Evolutionary conservation across 2,329 filamentous ascomycete genomes (phyloP).

Genomic region (Hypomyces rosellus): DNA sequence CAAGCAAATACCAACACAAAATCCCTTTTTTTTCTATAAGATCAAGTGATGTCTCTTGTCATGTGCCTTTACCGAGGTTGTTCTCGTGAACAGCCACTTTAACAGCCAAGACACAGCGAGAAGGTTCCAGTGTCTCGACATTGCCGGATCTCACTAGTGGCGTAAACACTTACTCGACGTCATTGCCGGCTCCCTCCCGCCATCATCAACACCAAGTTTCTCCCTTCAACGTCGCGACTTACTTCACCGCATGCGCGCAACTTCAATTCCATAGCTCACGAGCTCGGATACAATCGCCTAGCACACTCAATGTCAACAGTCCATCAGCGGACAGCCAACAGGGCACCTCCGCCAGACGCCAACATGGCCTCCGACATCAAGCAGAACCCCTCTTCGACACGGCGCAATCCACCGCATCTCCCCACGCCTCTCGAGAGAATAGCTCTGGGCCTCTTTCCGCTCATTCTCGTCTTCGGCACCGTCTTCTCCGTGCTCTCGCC

Average conservation of each 20-base stretch:
- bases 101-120: neutral
- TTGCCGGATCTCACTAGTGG: neutral
- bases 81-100: too few relatives aligned
- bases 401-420: conserved; percentile 47
- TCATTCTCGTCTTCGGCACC: conserved; percentile 72
- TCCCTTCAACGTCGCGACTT: neutral
- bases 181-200: neutral
- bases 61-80: too few relatives aligned
- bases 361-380: conserved; percentile 4
- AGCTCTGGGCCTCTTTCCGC: conserved; percentile 66
- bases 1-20: too few relatives aligned
- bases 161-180: neutral
- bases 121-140: neutral
- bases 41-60: too few relatives aligned
- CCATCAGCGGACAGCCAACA: conserved; percentile 3
- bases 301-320: neutral
- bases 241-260: neutral
- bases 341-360: conserved; percentile 11
- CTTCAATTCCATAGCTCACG: neutral
- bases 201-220: neutral
- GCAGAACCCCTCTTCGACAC: neutral
- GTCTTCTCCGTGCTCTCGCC: conserved; percentile 76
- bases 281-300: neutral
- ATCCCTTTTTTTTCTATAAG: neutral
- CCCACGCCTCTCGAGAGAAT: conserved; percentile 63